Evolutionary conservation across 73 alveolate species (phyloP).

Genomic region (Tetrahymena thermophila): DNA sequence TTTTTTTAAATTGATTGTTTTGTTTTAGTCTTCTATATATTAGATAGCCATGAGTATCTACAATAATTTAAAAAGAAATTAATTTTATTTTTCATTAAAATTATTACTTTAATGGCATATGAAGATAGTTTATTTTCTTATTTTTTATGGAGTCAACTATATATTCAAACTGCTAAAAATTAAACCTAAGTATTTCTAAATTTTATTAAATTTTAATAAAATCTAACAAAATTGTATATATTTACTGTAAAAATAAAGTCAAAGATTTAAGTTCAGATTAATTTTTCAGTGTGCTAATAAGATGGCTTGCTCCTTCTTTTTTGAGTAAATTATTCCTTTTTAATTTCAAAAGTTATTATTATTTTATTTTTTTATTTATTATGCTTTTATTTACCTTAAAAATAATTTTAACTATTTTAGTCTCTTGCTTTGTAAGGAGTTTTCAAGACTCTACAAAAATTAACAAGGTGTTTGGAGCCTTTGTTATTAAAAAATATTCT

Average conservation of each 20-base stretch:
- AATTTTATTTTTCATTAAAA: neutral
- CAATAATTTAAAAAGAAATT: neutral
- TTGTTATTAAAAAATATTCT: too few relatives aligned
- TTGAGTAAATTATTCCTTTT: neutral
- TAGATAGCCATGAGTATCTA: neutral
- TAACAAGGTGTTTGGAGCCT: neutral
- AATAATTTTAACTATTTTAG: neutral
- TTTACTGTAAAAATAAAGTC: neutral
- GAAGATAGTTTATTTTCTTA: neutral
- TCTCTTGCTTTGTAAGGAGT: too few relatives aligned
- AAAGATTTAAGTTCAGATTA: neutral
- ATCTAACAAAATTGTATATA: neutral
- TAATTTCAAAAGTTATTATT: neutral
- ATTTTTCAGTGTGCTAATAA: neutral
- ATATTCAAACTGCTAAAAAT: neutral
- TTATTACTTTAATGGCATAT: neutral
- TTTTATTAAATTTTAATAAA: neutral
- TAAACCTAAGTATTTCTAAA: neutral
- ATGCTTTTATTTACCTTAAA: neutral
- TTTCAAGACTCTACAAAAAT: neutral
- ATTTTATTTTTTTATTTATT: neutral
- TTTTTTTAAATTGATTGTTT: too few relatives aligned
- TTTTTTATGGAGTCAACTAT: neutral
- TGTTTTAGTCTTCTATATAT: neutral
- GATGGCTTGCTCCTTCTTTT: neutral